phyloP scores from a whole-genome alignment of 768 basidiomycete genomes.

The Boletus subcaerulescens region DNA sequence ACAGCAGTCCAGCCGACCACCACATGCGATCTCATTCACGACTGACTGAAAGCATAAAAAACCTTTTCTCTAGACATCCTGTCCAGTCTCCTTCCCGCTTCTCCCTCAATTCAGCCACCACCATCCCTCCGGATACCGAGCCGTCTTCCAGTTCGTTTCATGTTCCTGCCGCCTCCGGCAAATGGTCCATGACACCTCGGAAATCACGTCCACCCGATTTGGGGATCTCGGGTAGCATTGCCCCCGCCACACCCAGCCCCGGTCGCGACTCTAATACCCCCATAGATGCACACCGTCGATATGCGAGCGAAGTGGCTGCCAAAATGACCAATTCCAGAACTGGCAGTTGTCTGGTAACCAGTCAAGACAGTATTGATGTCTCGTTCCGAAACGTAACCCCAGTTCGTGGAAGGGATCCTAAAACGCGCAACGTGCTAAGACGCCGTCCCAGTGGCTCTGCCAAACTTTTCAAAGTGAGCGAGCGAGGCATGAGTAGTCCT shows the following conservation, averaged over 20 bases:
- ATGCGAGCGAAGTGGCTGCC: slow-evolving; percentile 13
- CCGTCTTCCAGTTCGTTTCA: slow-evolving; percentile 10
- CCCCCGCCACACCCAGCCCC: slow-evolving; percentile 2
- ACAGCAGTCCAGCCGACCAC: slow-evolving; percentile 2
- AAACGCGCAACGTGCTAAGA: slow-evolving; percentile 31
- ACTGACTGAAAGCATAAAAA: slow-evolving; percentile 32
- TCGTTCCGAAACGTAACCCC: slow-evolving; percentile 1
- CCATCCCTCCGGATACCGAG: slow-evolving; percentile 12
- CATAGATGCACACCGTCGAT: slow-evolving; percentile 20
- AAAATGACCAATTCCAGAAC: slow-evolving; percentile 1
- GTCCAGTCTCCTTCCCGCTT: slow-evolving; percentile 20
- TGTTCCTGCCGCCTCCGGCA: neutral
- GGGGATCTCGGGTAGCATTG: slow-evolving; percentile 13
- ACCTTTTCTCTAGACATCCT: slow-evolving; percentile 34
- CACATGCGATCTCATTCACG: slow-evolving; percentile 16
- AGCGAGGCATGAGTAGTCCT: slow-evolving; percentile 11
- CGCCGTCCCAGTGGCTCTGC: slow-evolving; percentile 29
- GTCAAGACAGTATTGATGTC: slow-evolving; percentile 14
- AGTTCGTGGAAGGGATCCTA: slow-evolving; percentile 12
- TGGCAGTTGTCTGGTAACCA: neutral
- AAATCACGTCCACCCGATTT: slow-evolving; percentile 25
- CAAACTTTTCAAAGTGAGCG: slow-evolving; percentile 18
- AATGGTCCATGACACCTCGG: slow-evolving; percentile 16
- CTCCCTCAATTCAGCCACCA: slow-evolving; percentile 15
- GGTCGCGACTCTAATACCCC: neutral